Conservation (phyloP, 768 basidiomycete genomes). For the Boletales sp. region DNA sequence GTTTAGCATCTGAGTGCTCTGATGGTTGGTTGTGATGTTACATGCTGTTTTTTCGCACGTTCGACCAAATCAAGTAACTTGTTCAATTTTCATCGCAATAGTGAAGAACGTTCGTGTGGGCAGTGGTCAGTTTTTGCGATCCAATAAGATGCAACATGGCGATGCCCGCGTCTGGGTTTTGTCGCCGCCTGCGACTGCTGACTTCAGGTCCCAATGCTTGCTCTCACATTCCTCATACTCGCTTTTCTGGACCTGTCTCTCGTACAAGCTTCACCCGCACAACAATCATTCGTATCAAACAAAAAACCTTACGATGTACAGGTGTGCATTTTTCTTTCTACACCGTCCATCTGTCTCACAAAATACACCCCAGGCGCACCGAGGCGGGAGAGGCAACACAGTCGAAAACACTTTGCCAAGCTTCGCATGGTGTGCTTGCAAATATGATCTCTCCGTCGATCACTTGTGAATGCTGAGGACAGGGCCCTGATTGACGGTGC, state of each 20-base stretch:
- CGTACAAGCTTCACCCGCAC: constrained; percentile 27
- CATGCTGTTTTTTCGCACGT: constrained; percentile 13
- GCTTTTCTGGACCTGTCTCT: constrained; percentile 3
- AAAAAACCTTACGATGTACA: constrained; percentile 48
- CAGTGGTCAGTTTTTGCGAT: constrained; percentile 14
- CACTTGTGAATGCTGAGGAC: constrained; percentile 6
- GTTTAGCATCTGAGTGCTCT: no score
- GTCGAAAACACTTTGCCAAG: constrained; percentile 70
- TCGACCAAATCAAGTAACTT: constrained; percentile 21
- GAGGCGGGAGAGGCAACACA: constrained; percentile 72
- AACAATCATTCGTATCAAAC: constrained; percentile 18
- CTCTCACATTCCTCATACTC: constrained; percentile 7
- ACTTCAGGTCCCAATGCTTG: constrained; percentile 12
- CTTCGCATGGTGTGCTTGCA: constrained; percentile 62
- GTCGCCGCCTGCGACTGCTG: neutral
- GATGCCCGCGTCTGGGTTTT: neutral
- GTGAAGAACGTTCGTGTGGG: constrained; percentile 29
- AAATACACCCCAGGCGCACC: constrained; percentile 50
- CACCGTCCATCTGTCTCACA: constrained; percentile 3
- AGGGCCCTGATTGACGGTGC: constrained; percentile 77
- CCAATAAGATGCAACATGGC: constrained; percentile 14
- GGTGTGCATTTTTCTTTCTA: constrained; percentile 26
- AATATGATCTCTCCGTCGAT: constrained; percentile 8
- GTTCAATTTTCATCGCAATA: neutral
- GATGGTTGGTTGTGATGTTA: neutral